phyloP scores from a whole-genome alignment of 768 basidiomycete genomes.

The Amanita brunnescens region DNA sequence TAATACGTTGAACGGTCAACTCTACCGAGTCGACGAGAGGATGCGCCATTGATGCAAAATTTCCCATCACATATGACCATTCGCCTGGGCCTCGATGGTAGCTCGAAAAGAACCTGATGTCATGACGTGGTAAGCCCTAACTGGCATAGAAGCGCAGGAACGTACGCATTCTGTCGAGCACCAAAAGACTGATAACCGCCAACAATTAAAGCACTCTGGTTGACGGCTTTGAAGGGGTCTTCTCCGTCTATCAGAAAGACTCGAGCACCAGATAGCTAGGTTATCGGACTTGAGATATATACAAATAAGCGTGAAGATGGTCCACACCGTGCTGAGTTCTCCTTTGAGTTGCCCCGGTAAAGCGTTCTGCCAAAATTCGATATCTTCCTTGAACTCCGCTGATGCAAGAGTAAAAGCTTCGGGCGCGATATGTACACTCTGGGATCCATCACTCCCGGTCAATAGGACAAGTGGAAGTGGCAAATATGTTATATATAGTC shows the following conservation, averaged over 20 bases:
- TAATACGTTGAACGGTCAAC: conserved; percentile 36
- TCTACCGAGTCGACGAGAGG: conserved; percentile 41
- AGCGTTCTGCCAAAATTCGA: conserved; percentile 46
- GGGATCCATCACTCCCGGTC: conserved; percentile 33
- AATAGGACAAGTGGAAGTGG: conserved; percentile 41
- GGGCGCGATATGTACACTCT: conserved; percentile 44
- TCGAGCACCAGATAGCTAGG: conserved; percentile 39
- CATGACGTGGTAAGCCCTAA: background rate
- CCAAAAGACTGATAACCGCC: conserved; percentile 46
- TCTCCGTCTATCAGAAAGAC: conserved; percentile 44
- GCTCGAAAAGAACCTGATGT: conserved; percentile 36
- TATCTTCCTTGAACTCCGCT: conserved; percentile 40
- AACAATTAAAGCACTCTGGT: conserved; percentile 40
- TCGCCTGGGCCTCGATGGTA: conserved; percentile 27
- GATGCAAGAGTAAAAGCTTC: conserved; percentile 44
- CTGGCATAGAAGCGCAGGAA: background rate
- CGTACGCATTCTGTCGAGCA: conserved; percentile 40
- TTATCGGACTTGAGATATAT: conserved; percentile 1
- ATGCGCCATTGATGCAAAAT: conserved; percentile 47
- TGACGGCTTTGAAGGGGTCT: conserved; percentile 41
- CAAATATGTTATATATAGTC: conserved; percentile 37
- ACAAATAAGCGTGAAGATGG: background rate
- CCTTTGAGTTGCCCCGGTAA: conserved; percentile 39
- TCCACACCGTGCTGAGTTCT: conserved; percentile 32
- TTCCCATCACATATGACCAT: conserved; percentile 39